Percentiles rank a stretch among this genome's conserved stretches.
phyloP scores from a whole-genome alignment of 306 rosid genomes.

The Lathyrus aphaca region DNA sequence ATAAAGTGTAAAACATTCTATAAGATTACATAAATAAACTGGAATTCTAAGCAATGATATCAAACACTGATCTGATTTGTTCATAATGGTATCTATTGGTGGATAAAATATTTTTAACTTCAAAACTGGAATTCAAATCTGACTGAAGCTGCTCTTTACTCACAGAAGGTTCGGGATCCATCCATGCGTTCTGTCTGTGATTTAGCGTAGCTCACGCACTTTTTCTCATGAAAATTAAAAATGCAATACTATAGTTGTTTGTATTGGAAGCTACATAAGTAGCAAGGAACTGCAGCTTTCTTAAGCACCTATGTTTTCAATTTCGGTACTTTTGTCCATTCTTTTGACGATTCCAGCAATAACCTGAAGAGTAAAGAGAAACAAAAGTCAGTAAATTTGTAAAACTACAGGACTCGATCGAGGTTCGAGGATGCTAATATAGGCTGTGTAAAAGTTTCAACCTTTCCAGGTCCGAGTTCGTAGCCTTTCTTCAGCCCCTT shows the following conservation, averaged over 20 bases:
- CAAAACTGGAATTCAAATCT: conserved; percentile 40
- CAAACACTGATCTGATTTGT: conserved; percentile 1
- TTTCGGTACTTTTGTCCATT: conserved; percentile 73
- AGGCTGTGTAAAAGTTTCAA: conserved; percentile 27
- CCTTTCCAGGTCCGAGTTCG: conserved; percentile 99
- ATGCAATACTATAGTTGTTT: neutral
- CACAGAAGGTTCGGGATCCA: conserved; percentile 17
- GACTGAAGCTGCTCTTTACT: conserved; percentile 32
- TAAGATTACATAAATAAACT: conserved; percentile 24
- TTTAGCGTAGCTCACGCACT: neutral
- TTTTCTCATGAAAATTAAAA: conserved; percentile 2
- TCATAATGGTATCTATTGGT: conserved; percentile 1
- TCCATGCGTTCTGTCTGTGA: neutral
- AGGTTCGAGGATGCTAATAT: neutral
- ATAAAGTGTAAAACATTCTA: neutral
- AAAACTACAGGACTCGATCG: neutral
- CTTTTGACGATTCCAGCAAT: conserved; percentile 94
- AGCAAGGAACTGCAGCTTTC: conserved; percentile 27
- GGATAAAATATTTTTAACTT: conserved; percentile 21
- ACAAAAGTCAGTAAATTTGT: conserved; percentile 11
- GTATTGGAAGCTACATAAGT: conserved; percentile 24
- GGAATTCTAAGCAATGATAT: neutral
- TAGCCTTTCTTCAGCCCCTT: conserved; percentile 88
- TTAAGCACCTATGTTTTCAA: conserved; percentile 80
- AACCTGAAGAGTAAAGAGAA: conserved; percentile 55